Evolutionary conservation across 495 filamentous ascomycete genomes (phyloP), one percentile per base, ranked within the genome.

Genomic region (Neurospora sp.): DNA sequence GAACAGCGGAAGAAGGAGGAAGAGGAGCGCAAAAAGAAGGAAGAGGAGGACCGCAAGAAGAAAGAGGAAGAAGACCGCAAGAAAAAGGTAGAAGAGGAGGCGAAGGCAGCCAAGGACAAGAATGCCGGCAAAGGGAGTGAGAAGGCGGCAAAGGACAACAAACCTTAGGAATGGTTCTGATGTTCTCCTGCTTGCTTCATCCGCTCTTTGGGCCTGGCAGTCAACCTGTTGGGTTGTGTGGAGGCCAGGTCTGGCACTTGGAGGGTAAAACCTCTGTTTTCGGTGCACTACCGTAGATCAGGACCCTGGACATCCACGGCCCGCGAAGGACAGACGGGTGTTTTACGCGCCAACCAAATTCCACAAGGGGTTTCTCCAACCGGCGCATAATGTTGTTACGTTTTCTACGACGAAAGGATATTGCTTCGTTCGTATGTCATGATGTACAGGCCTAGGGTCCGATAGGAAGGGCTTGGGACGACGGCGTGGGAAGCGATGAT

Each of bases 1-100:
- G 73, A 77, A 27, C 73, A 77, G 61, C 69, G 69, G 12, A 77
- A 78, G 71, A 68, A 73, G 9, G 72, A 81, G 68, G 72, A 76
- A 40, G 72, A 75, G 17, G 70, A 71, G 35, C 61, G 70, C 69
- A 71, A 75, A 69, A 73, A 79, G 45, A 71, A 48, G 61, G 71
- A 73, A 27, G 65, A 75, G 59, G 42, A 71, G 53, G 44, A 73
- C n/a, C 73, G 40, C 69, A 75, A 75, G 73, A 71, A 73, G 40
- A 68, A 74, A 31, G 68, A 71, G 12, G 41, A 48, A 7, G 71
- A 73, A 53, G 72, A 75, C 35, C 35, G 45, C 17, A 48, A 45
- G 3, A 68, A 72, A 40, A 65, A 69, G 27, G 40, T 69, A 9
- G 70, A 68, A 45, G 72, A 73, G 22, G 73, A 75, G 65, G 17